A percentile compares a stretch with the other conserved stretches of the same genome.
Conservation (phyloP, 768 basidiomycete species). For the Hortiboletus flavorubellus region DNA sequence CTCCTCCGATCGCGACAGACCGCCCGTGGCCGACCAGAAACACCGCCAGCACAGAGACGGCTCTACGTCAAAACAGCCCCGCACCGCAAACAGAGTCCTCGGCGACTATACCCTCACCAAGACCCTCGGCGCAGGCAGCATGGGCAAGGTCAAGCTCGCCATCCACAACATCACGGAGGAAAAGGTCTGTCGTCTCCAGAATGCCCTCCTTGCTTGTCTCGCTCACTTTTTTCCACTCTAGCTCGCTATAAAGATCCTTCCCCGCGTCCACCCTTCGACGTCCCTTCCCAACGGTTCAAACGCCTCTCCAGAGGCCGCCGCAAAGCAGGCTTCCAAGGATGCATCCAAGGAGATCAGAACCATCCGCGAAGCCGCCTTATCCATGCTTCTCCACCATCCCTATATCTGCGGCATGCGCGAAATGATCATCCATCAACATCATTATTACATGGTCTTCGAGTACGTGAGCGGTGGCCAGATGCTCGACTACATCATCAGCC, state of each 20-base stretch:
- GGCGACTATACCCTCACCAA: constrained; percentile 97
- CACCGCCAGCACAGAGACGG: constrained; percentile 31
- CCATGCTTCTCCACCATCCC: constrained; percentile 94
- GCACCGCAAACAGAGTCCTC: constrained; percentile 52
- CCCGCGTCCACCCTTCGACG: constrained; percentile 66
- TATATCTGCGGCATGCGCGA: constrained; percentile 99
- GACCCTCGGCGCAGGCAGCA: constrained; percentile 95
- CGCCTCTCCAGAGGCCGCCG: constrained; percentile 52
- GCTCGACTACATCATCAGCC: constrained; percentile 99
- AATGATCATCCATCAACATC: constrained; percentile 96
- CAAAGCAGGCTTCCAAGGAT: constrained; percentile 84
- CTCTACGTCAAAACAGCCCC: constrained; percentile 35
- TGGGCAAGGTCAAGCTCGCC: constrained; percentile 99
- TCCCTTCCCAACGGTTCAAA: constrained; percentile 46
- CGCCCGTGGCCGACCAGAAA: constrained; percentile 26
- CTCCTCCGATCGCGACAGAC: constrained; percentile 32
- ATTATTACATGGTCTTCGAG: constrained; percentile 99
- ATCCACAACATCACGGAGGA: constrained; percentile 86
- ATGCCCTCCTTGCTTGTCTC: not conserved
- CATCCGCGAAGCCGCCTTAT: constrained; percentile 91
- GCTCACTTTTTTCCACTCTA: constrained; percentile 31
- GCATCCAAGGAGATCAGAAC: constrained; percentile 96
- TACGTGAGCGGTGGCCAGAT: constrained; percentile 99
- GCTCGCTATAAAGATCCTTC: constrained; percentile 99
- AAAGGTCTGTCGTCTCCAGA: constrained; percentile 58